These are phyloP conservation scores for Tylopilus sp. DNA, from an alignment of 1,284 basidiomycete genomes.

Conservation along the genomic window DNA sequence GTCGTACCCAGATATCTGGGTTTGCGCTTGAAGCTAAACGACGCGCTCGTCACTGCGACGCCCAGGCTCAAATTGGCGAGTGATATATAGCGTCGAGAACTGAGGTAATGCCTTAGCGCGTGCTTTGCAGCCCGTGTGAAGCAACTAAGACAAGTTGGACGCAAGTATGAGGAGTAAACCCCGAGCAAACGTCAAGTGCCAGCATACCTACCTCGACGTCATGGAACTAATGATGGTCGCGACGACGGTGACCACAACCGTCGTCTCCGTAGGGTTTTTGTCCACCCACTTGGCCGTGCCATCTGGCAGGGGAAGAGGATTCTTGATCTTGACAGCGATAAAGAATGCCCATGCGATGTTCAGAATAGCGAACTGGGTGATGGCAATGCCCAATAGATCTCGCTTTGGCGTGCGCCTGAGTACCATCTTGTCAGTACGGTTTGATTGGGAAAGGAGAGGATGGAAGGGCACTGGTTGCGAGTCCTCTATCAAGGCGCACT, in stretches of 20 bases:
- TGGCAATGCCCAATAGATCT: not conserved
- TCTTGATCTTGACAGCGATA: not conserved
- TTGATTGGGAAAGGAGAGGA: not conserved
- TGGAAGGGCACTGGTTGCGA: not conserved
- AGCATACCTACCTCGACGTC: not conserved
- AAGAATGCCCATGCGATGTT: slow-evolving; percentile 1
- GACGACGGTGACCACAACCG: not conserved
- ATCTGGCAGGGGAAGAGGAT: not conserved
- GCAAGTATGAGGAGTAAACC: not conserved
- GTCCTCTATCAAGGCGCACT: not conserved
- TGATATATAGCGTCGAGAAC: slow-evolving; percentile 3
- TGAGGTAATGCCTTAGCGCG: not conserved
- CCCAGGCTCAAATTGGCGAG: not conserved
- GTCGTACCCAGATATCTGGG: slow-evolving; percentile 3
- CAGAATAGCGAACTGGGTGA: not conserved
- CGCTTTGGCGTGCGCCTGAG: not conserved
- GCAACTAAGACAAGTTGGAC: not conserved
- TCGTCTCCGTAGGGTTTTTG: slow-evolving; percentile 4
- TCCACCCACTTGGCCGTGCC: not conserved
- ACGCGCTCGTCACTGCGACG: not conserved
- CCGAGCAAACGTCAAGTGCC: not conserved
- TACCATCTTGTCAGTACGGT: not conserved
- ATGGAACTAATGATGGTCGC: not conserved
- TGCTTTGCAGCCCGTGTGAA: slow-evolving; percentile 1
- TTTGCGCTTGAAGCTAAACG: not conserved